Conservation (phyloP, 2,329 filamentous ascomycete species). For the Diaporthe ilicicola region DNA sequence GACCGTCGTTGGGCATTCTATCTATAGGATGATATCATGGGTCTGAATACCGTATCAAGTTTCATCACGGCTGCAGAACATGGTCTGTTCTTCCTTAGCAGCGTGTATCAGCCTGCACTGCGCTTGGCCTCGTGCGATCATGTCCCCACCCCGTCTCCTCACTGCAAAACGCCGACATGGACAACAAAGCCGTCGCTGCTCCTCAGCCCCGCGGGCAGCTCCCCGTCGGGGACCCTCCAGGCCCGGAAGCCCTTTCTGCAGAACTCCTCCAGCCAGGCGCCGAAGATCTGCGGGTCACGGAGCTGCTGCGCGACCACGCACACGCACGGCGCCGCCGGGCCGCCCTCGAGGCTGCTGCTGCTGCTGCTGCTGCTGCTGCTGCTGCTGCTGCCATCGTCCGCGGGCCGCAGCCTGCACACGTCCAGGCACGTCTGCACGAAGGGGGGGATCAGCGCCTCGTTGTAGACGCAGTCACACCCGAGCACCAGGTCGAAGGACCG, state of each 20-base stretch:
- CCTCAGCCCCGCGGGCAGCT: slow-evolving; percentile 66
- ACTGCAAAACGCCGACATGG: slow-evolving; percentile 73
- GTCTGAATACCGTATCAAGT: too few relatives aligned
- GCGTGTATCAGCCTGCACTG: background rate
- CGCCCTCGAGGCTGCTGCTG: slow-evolving; percentile 29
- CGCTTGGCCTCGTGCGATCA: background rate
- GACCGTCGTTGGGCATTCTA: background rate
- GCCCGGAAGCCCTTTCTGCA: slow-evolving; percentile 67
- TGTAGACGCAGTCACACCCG: slow-evolving; percentile 95
- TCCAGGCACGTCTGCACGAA: slow-evolving; percentile 85
- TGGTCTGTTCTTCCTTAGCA: too few relatives aligned
- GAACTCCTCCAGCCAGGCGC: slow-evolving; percentile 79
- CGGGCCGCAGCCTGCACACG: slow-evolving; percentile 67
- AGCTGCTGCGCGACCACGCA: slow-evolving; percentile 91
- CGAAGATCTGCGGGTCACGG: slow-evolving; percentile 84
- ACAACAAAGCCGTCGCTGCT: slow-evolving; percentile 80
- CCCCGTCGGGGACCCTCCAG: slow-evolving; percentile 77
- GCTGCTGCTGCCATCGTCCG: too few relatives aligned
- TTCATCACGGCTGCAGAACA: too few relatives aligned
- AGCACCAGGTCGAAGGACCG: slow-evolving; percentile 73
- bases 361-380: too few relatives aligned
- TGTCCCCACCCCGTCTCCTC: background rate
- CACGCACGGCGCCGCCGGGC: slow-evolving; percentile 60
- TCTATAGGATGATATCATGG: background rate
- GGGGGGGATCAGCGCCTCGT: slow-evolving; percentile 82